Percentiles rank a stretch among this genome's conserved stretches.
Evolutionary conservation across 129 eudicot genomes (phyloP).

Genomic region (Escallonia rubra): DNA sequence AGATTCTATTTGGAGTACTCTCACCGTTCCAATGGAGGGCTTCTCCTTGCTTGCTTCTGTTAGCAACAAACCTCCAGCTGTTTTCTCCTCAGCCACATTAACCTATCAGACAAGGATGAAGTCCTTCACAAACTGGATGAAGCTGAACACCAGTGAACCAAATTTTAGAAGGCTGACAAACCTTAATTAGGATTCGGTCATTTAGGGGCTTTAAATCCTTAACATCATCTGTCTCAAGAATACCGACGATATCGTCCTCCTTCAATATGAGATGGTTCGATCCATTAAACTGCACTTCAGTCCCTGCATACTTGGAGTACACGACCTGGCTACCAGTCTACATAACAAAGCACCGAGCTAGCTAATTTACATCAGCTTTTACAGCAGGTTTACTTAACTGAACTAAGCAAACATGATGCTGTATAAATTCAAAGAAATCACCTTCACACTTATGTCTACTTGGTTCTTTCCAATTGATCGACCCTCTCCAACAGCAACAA

Average conservation of each 20-base stretch:
- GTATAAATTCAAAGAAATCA: conserved; percentile 11
- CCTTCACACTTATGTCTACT: conserved; percentile 61
- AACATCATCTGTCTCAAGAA: conserved; percentile 79
- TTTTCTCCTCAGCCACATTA: conserved; percentile 68
- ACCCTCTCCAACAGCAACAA: conserved; percentile 93
- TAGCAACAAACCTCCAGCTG: conserved; percentile 83
- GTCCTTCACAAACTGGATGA: background rate
- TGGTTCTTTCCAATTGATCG: conserved; percentile 61
- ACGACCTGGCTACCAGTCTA: conserved; percentile 75
- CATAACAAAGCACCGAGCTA: conserved; percentile 2
- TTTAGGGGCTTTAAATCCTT: conserved; percentile 85
- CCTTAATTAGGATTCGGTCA: conserved; percentile 91
- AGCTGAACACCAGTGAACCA: conserved; percentile 3
- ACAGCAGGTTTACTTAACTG: too few relatives aligned
- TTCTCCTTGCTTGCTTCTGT: conserved; percentile 77
- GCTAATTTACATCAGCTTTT: background rate
- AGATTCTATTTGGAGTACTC: background rate
- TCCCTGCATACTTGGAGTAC: conserved; percentile 90
- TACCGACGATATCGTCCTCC: conserved; percentile 91
- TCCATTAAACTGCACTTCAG: conserved; percentile 81
- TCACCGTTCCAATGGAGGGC: conserved; percentile 86
- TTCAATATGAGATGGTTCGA: conserved; percentile 65
- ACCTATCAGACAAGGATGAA: conserved; percentile 24
- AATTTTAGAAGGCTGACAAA: conserved; percentile 9
- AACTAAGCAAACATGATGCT: too few relatives aligned